phyloP scores from a whole-genome alignment of 1,284 basidiomycete genomes.

The Puccinia polysora region DNA sequence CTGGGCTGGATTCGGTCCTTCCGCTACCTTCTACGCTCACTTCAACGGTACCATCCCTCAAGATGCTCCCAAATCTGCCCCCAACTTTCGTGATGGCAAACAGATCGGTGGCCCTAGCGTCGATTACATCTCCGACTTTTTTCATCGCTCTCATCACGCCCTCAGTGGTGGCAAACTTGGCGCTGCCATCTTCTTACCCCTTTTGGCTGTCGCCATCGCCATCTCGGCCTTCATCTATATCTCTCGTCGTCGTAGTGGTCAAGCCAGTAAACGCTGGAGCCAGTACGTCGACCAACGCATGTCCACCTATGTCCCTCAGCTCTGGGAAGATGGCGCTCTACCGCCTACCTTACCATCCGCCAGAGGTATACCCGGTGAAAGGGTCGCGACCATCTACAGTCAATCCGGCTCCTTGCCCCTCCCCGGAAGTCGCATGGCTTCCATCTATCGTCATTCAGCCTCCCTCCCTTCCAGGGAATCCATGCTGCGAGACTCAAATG shows the following conservation, averaged over 20 bases:
- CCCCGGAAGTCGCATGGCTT: too few species aligned
- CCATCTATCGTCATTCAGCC: constrained; percentile 39
- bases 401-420: too few species aligned
- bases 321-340: constrained; percentile 7
- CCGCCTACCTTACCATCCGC: background rate
- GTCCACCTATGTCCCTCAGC: constrained; percentile 14
- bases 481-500: background rate
- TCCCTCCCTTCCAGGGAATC: constrained; percentile 7
- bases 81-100: background rate
- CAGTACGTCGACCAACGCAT: constrained; percentile 39
- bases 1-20: constrained; percentile 32
- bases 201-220: constrained; percentile 18
- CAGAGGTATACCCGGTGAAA: background rate
- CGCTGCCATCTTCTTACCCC: constrained; percentile 20
- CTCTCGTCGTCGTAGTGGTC: constrained; percentile 29
- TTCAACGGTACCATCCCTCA: constrained; percentile 36
- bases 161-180: constrained; percentile 11
- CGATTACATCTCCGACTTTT: constrained; percentile 29
- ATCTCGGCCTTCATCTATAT: constrained; percentile 20
- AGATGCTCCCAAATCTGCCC: background rate
- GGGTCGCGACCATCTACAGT: too few species aligned
- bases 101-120: constrained; percentile 9
- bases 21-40: constrained; percentile 31
- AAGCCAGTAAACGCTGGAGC: constrained; percentile 38
- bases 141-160: constrained; percentile 3